Evolutionary conservation across 2,329 filamentous ascomycete species (phyloP).

Genomic region (Ceratocystis albifundus): DNA sequence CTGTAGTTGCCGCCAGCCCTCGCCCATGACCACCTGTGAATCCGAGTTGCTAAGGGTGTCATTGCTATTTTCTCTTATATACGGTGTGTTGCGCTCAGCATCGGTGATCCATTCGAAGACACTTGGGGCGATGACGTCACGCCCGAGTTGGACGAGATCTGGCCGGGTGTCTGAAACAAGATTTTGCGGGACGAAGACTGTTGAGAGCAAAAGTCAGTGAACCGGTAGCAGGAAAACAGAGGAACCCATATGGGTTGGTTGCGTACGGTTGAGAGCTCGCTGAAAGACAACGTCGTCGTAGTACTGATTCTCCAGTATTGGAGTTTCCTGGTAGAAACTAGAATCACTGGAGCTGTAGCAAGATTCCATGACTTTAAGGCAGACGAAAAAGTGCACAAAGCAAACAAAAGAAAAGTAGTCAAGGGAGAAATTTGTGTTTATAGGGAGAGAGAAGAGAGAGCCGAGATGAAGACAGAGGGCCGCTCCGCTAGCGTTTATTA

Average conservation of each 20-base stretch:
- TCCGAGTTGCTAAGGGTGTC: slow-evolving; percentile 51
- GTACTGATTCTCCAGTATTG: slow-evolving; percentile 44
- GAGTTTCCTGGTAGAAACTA: slow-evolving; percentile 47
- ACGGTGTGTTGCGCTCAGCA: slow-evolving; percentile 53
- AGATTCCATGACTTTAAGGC: background rate
- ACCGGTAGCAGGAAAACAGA: background rate
- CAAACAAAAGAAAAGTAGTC: background rate
- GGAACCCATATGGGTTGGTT: background rate
- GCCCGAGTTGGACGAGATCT: slow-evolving; percentile 39
- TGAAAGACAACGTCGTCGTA: slow-evolving; percentile 43
- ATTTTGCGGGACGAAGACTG: slow-evolving; percentile 40
- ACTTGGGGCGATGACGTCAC: slow-evolving; percentile 42
- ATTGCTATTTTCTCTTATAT: slow-evolving; percentile 44
- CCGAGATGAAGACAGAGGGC: background rate
- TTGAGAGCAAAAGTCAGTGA: background rate
- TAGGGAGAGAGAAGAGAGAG: background rate
- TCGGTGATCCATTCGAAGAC: slow-evolving; percentile 50
- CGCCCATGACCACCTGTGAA: slow-evolving; percentile 49
- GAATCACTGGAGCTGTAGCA: slow-evolving; percentile 31
- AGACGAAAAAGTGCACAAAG: background rate
- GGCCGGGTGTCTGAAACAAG: slow-evolving; percentile 33
- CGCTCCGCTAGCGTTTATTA: background rate
- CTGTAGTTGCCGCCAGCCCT: slow-evolving; percentile 55
- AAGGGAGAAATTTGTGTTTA: background rate
- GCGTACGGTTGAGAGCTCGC: slow-evolving; percentile 41